Evolutionary conservation across 257 asterid genomes (phyloP).

Genomic region (Solanum arcanum): DNA sequence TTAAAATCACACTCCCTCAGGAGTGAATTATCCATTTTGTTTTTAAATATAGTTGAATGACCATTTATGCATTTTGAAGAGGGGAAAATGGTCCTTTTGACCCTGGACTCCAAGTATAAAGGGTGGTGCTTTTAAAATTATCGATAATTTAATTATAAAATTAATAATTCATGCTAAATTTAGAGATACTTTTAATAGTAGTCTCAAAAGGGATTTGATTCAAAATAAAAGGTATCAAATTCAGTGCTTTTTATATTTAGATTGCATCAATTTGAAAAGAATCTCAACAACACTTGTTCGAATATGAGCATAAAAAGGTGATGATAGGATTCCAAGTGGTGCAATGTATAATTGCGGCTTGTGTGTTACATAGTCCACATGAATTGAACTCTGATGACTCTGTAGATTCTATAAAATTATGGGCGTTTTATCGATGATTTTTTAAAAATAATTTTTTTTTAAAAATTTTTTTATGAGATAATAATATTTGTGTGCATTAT

Average conservation of each 20-base stretch:
- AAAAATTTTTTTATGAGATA: too few species aligned
- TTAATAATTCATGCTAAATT: too few species aligned
- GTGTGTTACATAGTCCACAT: not conserved
- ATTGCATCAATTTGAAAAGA: not conserved
- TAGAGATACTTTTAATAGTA: fast-evolving
- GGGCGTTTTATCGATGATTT: fast-evolving
- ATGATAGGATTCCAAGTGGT: not conserved
- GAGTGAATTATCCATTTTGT: too few species aligned
- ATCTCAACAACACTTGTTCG: not conserved
- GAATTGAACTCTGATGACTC: not conserved
- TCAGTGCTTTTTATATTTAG: not conserved
- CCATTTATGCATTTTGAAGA: too few species aligned
- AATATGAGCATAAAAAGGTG: not conserved
- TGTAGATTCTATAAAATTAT: not conserved
- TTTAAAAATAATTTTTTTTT: fast-evolving
- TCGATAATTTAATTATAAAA: too few species aligned
- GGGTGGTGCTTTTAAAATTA: too few species aligned
- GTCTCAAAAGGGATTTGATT: too few species aligned
- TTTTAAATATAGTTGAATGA: too few species aligned
- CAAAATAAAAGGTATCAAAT: not conserved
- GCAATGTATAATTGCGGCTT: not conserved
- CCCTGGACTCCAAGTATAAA: too few species aligned
- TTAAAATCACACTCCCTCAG: too few species aligned
- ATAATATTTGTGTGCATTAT: fast-evolving
- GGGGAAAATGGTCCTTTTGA: too few species aligned